phyloP scores from a whole-genome alignment of 352 stramenopile genomes.

The Saprolegnia diclina region DNA sequence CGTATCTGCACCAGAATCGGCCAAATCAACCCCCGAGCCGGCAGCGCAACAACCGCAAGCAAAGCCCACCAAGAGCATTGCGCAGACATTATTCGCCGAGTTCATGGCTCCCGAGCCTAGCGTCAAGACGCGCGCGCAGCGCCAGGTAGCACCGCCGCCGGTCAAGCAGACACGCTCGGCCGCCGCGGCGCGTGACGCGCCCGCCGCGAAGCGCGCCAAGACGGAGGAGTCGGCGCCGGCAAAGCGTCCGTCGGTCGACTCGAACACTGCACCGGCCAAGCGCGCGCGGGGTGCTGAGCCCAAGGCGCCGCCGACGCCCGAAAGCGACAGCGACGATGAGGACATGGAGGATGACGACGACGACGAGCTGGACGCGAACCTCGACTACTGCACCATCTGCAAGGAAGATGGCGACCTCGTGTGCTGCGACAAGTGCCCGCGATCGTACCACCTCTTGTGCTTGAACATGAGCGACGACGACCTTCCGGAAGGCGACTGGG shows the following conservation, averaged over 20 bases:
- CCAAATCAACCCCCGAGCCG: too few relatives aligned
- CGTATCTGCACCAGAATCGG: too few relatives aligned
- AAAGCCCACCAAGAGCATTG: too few relatives aligned
- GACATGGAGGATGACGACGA: slow-evolving; percentile 34
- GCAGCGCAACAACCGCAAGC: too few relatives aligned
- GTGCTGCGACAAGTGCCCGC: slow-evolving; percentile 88
- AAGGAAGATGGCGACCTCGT: slow-evolving; percentile 73
- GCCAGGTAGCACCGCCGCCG: not conserved
- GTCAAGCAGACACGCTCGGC: not conserved
- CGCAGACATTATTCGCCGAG: too few relatives aligned
- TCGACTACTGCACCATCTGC: slow-evolving; percentile 85
- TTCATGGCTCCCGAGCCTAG: too few relatives aligned
- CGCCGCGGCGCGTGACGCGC: not conserved
- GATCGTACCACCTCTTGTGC: slow-evolving; percentile 88
- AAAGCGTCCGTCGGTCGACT: not conserved
- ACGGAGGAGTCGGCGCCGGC: not conserved
- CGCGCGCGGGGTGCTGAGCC: not conserved
- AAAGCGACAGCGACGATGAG: not conserved
- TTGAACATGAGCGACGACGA: slow-evolving; percentile 63
- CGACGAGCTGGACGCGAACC: slow-evolving; percentile 67
- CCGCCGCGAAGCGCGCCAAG: not conserved
- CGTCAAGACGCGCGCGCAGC: not conserved
- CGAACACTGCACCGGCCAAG: not conserved
- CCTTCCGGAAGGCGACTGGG: slow-evolving; percentile 73
- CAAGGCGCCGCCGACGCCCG: not conserved